Evolutionary conservation across 2,329 filamentous ascomycete genomes (phyloP), one percentile per base, ranked within the genome.

Genomic region (Trichoderma harzianum): DNA sequence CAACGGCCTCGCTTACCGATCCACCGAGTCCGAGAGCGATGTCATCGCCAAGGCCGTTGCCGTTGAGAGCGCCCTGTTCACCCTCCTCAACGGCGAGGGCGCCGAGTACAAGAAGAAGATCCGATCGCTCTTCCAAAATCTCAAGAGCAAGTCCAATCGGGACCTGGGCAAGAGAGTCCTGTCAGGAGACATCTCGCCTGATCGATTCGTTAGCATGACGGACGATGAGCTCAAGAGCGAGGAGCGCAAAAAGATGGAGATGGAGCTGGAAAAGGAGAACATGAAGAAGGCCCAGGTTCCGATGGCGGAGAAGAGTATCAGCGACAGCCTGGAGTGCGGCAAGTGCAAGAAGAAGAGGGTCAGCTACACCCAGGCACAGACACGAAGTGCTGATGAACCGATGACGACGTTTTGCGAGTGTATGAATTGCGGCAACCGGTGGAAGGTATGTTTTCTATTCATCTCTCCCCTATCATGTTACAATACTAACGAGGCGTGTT

Each of bases 231-330:
- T 99, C 80, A 97, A 97, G 85, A 96, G 93, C 62, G 91, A 91
- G 64, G 91, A 96, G 81, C 92, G 93, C 82, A 90, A 91, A 73
- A 90, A 89, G 77, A 89, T 91, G 78, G 94, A 98, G 76, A 85
- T 88, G 76, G 90, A 90, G 80, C 87, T 97, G 65, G 88, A 94
- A 80, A 90, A 93, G 83, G 94, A 98, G 83, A 99, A 99, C 83
- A 95, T 98, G 93, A 94, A 94, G 85, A 94, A 95, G 82, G 94
- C 96, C 1, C 97, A 98, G 90, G 95, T 97, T 12, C 93, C 95
- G 71, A 92, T 95, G 86, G 92, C 90, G 21, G 92, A 97, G 83
- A 96, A 94, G 87, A 95, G 92, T 79, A 94, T 98, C 83, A 94
- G 91, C 80, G 92, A 92, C 80, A 93, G 91, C 71, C 87, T 98